phyloP scores from a whole-genome alignment of 2,329 filamentous ascomycete species.

The Hymenoscyphus fructigenus region DNA sequence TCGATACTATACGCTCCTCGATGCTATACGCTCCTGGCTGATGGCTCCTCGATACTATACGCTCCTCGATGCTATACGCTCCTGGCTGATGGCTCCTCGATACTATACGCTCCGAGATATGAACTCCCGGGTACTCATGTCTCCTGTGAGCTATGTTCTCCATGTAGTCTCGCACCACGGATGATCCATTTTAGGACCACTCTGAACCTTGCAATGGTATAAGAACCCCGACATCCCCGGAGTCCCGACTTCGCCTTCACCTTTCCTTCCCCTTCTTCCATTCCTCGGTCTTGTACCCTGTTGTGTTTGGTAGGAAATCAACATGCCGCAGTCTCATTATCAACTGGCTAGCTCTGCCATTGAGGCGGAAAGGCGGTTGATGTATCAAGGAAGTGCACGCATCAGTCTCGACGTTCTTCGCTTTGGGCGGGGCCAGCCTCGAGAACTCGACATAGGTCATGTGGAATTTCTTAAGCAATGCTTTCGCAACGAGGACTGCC shows the following conservation, averaged over 20 bases:
- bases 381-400: background rate
- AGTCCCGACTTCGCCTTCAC: too few species aligned
- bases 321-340: background rate
- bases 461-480: background rate
- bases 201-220: background rate
- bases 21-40: too few species aligned
- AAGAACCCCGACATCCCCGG: too few species aligned
- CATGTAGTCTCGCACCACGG: background rate
- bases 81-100: conserved; percentile 12
- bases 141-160: conserved; percentile 4
- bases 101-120: conserved; percentile 8
- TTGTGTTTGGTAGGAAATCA: background rate
- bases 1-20: too few species aligned
- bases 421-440: background rate
- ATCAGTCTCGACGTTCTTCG: conserved; percentile 3
- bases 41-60: too few species aligned
- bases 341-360: background rate
- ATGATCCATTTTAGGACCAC: background rate
- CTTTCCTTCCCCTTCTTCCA: too few species aligned
- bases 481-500: too few species aligned
- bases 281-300: too few species aligned
- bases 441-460: background rate
- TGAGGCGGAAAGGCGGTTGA: background rate
- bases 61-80: too few species aligned
- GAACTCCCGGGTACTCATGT: conserved; percentile 1